phyloP scores from a whole-genome alignment of 129 eudicot genomes.

The Flaveria ramosissima region DNA sequence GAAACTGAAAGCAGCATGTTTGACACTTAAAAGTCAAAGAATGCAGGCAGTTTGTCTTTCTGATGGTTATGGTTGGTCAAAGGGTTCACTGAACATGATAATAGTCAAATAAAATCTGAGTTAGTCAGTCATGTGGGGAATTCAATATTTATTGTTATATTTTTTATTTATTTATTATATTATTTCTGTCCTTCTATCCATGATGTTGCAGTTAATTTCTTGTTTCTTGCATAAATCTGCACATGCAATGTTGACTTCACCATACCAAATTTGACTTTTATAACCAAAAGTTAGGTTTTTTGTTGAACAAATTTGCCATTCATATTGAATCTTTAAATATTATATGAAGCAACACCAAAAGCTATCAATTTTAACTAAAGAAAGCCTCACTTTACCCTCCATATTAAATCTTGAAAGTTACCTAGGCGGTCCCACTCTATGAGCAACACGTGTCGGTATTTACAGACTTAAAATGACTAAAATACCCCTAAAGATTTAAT shows the following conservation, averaged over 20 bases:
- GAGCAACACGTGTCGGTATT: not conserved
- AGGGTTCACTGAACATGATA: constrained; percentile 18
- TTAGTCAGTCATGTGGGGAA: constrained; percentile 38
- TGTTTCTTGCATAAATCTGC: constrained; percentile 52
- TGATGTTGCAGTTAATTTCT: constrained; percentile 39
- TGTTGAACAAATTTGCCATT: constrained; percentile 56
- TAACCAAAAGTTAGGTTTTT: constrained; percentile 52
- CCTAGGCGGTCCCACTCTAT: constrained; percentile 15
- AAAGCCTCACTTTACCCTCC: constrained; percentile 32
- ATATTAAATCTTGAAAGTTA: constrained; percentile 19
- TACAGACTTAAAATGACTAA: constrained; percentile 11
- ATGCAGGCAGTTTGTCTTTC: constrained; percentile 10
- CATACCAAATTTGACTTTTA: constrained; percentile 65
- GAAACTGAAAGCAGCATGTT: constrained; percentile 3
- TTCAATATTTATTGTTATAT: constrained; percentile 12
- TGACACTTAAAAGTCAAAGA: constrained; percentile 24
- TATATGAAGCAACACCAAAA: constrained; percentile 33
- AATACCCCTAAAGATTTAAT: constrained; percentile 2
- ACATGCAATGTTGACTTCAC: constrained; percentile 86
- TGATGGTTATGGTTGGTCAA: constrained; percentile 33
- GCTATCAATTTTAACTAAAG: constrained; percentile 38
- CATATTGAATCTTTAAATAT: constrained; percentile 27
- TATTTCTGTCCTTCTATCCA: constrained; percentile 26
- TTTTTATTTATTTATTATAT: not conserved
- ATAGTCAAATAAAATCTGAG: constrained; percentile 39